Evolutionary conservation across 805 yeast species (phyloP), one percentile per base, ranked within the genome.

Genomic region (Nematodospora valgi): DNA sequence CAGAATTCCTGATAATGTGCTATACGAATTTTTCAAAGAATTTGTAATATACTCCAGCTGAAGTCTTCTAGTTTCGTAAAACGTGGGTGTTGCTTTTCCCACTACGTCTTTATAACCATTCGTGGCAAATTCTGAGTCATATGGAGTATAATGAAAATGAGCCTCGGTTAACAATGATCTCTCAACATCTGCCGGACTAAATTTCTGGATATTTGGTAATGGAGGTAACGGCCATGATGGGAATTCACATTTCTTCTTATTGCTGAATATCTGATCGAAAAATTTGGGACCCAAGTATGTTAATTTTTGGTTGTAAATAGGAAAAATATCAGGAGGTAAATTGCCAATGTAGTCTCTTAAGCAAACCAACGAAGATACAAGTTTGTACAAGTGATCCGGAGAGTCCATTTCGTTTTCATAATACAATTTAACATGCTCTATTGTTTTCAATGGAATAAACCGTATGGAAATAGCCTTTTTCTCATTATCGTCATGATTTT

Each of bases 191-290:
- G 66, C 64, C 1, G 89, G 71, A 3, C 73, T 72, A 48, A 76
- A 87, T 26, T 68, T 66, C 2, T 82, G 78, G 4, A 87, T 76
- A 2, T 67, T 52, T 2, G 86, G 73, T 42, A 85, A 62, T 30
- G 82, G 86, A 0, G 95, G 93, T 27, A 88, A 61, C 4, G 88
- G 89, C 95, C 95, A 88, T 5, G 73, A 65, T 3, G 70, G 68
- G 30, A 51, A 59, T 14, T 29, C 31, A 9, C 40, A 18, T 14
- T 15, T 33, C 17, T 44, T 36, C 14, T 27, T 12, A 14, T 41
- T 40, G 17, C 40, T 40, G 34, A 58, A 52, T 3, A 58, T 48
- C 11, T 73, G 59, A 26, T 67, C 67, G 22, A 86, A 63, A 80
- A 89, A 87, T 22, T 52, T 56, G 24, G 70, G 71, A 1, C 67